Conservation (phyloP, 164 flowering plant genomes). For the Echeveria elegans region DNA sequence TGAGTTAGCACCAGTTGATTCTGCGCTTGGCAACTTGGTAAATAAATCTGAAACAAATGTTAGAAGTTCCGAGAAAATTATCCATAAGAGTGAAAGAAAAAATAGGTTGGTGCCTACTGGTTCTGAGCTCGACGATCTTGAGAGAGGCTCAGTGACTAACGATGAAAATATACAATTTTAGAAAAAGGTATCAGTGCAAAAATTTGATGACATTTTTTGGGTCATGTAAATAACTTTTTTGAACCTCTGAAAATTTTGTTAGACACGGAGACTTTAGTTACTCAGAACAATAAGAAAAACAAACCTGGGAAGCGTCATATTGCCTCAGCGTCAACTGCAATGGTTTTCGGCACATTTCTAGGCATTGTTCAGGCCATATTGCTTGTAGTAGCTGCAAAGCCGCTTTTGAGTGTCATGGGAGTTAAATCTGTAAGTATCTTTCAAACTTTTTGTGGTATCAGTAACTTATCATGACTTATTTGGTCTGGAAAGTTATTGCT, state of each 20-base stretch:
- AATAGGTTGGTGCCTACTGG: neutral
- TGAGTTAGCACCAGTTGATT: conserved; percentile 13
- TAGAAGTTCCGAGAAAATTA: neutral
- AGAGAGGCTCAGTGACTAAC: neutral
- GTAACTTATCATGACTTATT: neutral
- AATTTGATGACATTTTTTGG: neutral
- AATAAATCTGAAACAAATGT: conserved; percentile 14
- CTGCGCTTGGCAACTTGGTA: conserved; percentile 20
- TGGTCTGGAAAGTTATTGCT: neutral
- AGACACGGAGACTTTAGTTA: neutral
- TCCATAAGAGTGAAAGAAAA: neutral
- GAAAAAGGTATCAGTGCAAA: neutral
- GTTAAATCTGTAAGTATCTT: conserved; percentile 27
- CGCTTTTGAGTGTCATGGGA: conserved; percentile 34
- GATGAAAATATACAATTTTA: neutral
- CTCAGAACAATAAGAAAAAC: neutral
- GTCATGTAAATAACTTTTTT: neutral
- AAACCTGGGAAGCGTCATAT: conserved; percentile 20
- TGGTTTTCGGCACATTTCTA: conserved; percentile 26
- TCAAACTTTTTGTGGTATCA: neutral
- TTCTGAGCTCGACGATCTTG: neutral
- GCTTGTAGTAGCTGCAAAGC: conserved; percentile 27
- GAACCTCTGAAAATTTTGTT: neutral
- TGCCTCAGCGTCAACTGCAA: conserved; percentile 41
- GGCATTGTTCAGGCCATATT: conserved; percentile 34